Base-by-base conservation (phyloP, 331 rosid genomes). In the Saraca asoca region DNA sequence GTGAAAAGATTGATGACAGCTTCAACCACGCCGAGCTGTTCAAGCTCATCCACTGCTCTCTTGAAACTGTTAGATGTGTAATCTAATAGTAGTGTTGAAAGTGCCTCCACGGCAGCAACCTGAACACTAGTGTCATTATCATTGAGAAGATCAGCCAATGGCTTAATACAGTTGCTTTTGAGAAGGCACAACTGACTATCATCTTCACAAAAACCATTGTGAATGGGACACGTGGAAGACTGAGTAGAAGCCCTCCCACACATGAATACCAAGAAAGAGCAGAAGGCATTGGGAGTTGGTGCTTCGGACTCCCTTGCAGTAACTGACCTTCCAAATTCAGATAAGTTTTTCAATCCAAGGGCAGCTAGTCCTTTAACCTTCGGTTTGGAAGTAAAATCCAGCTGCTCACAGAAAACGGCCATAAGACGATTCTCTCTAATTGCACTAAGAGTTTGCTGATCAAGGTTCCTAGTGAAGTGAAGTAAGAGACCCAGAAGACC, bases 401-500 rank as follows among this genome's bases (percentile, higher is more conserved):
- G 75, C 71, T 77, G 88, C 58, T 76, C 81, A 7, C 58, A 62
- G 74, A 83, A 79, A 71, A 78, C 51, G n/a, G 72, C 42, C 81
- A 86, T 81, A 13, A 83, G 79, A 50, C 48, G 55, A 45, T 86
- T 81, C 63, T 74, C 88, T 61, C 70, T 78, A 19, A 83, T 58
- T 29, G 57, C 29, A 13, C 58, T 50, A 51, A 83, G 76, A 62
- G 67, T 70, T 58, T 70, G 72, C 12, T 66, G 75, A 69, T 83
- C 69, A 44, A 71, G 67, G 50, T 52, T 83, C 59, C 73, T 78
- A 51, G 81, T 70, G 12, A 78, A 70, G 61, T 80, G 80, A 76
- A 83, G 80, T 24, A 84, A 61, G 65, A 86, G 78, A 19, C 87
- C 89, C 9, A 86, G 76, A 42, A 86, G 92, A 49, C 89, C 92